Evolutionary conservation across 306 rosid genomes (phyloP).

Genomic region (Glycine soja): DNA sequence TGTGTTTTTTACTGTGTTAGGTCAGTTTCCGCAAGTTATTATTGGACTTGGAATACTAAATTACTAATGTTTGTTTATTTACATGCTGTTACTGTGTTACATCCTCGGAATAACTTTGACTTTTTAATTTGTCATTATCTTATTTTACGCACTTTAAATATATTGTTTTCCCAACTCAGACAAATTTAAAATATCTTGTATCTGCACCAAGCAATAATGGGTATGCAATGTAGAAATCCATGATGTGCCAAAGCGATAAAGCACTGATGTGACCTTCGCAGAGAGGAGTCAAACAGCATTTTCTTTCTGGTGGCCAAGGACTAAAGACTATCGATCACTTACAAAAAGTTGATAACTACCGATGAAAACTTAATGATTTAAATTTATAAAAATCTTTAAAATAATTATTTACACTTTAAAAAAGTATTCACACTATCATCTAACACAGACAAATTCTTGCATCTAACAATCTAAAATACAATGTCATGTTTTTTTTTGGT

Average conservation of each 20-base stretch:
- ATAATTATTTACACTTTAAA: neutral
- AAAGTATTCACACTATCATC: no score
- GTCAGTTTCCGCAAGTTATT: neutral
- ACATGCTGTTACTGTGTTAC: neutral
- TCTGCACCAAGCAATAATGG: neutral
- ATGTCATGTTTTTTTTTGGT: no score
- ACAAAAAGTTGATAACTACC: neutral
- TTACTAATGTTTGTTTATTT: neutral
- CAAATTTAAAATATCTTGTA: constrained; percentile 12
- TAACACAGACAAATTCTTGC: no score
- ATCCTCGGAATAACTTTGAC: neutral
- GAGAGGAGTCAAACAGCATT: neutral
- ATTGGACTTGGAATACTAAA: neutral
- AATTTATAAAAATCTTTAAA: neutral
- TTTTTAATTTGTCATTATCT: neutral
- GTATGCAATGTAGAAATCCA: neutral
- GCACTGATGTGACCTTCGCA: constrained; percentile 24
- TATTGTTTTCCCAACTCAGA: neutral
- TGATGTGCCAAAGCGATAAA: neutral
- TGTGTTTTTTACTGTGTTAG: neutral
- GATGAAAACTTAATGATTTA: neutral
- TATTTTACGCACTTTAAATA: neutral
- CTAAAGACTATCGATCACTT: neutral
- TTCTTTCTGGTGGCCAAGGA: neutral
- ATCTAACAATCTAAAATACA: no score